A percentile compares a stretch with the other conserved stretches of the same genome.
These are phyloP conservation scores for Mucor ambiguus DNA, from an alignment of 371 early-diverging fungal species.

Conservation along the genomic window DNA sequence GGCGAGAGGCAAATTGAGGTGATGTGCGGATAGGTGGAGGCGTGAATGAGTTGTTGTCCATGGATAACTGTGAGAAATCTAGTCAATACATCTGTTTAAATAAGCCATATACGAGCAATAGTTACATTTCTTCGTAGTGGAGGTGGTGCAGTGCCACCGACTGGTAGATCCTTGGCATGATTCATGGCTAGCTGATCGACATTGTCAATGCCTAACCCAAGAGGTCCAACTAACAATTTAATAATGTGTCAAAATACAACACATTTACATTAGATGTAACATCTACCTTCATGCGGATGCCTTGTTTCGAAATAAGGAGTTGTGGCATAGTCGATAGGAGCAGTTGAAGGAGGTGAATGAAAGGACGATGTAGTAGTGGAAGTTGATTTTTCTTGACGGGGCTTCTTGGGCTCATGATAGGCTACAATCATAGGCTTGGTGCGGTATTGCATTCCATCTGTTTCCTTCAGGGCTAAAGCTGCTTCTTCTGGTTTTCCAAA, in stretches of 20 bases:
- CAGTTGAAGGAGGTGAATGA: slow-evolving; percentile 28
- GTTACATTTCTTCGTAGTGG: slow-evolving; percentile 37
- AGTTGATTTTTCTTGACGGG: slow-evolving; percentile 34
- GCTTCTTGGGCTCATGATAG: slow-evolving; percentile 53
- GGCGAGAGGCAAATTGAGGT: slow-evolving; percentile 39
- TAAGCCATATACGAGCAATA: neutral
- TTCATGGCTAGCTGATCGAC: slow-evolving; percentile 38
- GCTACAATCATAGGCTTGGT: slow-evolving; percentile 41
- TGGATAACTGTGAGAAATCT: slow-evolving; percentile 1
- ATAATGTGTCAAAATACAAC: neutral
- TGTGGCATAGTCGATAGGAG: slow-evolving; percentile 27
- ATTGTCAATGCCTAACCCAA: slow-evolving; percentile 43
- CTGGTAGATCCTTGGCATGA: slow-evolving; percentile 30
- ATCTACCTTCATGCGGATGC: slow-evolving; percentile 31
- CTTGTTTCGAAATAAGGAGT: slow-evolving; percentile 28
- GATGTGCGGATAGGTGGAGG: slow-evolving; percentile 25
- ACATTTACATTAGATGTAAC: neutral
- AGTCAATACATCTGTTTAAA: neutral
- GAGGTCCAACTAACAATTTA: slow-evolving; percentile 4
- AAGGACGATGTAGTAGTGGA: slow-evolving; percentile 28
- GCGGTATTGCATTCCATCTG: slow-evolving; percentile 36
- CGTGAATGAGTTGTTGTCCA: slow-evolving; percentile 1
- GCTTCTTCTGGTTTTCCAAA: slow-evolving; percentile 46
- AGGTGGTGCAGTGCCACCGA: slow-evolving; percentile 16
- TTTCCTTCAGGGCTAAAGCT: slow-evolving; percentile 33